These are phyloP conservation scores for Metschnikowia corniflorae DNA, from an alignment of 805 yeast genomes.

Conservation along the genomic window DNA sequence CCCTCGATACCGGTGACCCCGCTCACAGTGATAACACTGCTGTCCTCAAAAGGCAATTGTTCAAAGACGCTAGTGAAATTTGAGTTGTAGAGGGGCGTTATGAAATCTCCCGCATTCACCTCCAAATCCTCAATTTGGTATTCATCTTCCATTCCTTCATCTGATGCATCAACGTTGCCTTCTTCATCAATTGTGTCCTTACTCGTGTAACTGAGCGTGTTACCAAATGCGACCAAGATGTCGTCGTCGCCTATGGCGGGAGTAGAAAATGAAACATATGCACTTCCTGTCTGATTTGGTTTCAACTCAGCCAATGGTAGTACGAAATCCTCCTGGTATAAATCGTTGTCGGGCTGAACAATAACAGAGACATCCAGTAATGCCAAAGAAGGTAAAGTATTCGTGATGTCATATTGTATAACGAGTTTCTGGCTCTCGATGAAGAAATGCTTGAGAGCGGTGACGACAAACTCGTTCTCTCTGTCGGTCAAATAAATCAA, in stretches of 20 bases:
- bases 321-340: slow-evolving; percentile 63
- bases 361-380: slow-evolving; percentile 74
- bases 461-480: slow-evolving; percentile 90
- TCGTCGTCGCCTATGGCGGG: slow-evolving; percentile 45
- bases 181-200: slow-evolving; percentile 77
- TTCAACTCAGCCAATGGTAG: slow-evolving; percentile 68
- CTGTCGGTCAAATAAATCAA: slow-evolving; percentile 74
- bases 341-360: slow-evolving; percentile 58
- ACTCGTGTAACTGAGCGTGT: slow-evolving; percentile 67
- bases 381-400: slow-evolving; percentile 76
- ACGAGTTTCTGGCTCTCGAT: slow-evolving; percentile 61
- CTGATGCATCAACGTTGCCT: slow-evolving; percentile 59
- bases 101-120: slow-evolving; percentile 75
- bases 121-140: slow-evolving; percentile 83
- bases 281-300: slow-evolving; percentile 69
- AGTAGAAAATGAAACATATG: slow-evolving; percentile 73
- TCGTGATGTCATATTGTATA: slow-evolving; percentile 77
- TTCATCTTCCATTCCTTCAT: slow-evolving; percentile 88
- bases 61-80: slow-evolving; percentile 73
- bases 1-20: slow-evolving; percentile 33
- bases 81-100: slow-evolving; percentile 72
- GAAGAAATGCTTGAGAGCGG: slow-evolving; percentile 79
- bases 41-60: slow-evolving; percentile 57
- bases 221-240: slow-evolving; percentile 48
- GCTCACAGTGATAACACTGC: slow-evolving; percentile 65